These are phyloP conservation scores for Myriosclerotinia curreyana DNA, from an alignment of 2,329 filamentous ascomycete genomes.

Conservation along the genomic window DNA sequence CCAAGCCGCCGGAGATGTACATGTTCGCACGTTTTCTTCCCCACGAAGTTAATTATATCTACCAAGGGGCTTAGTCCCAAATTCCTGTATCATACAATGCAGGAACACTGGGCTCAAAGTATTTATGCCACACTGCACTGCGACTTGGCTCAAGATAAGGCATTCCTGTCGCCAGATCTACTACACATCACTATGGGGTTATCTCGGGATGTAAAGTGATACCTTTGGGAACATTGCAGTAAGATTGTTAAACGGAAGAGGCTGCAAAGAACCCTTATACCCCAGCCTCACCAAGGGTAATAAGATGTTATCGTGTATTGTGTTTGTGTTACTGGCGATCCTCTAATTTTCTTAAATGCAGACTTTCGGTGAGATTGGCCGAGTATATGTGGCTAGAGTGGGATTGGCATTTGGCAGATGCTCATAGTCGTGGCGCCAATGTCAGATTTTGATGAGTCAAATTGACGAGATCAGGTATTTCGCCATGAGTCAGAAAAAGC, in stretches of 20 bases:
- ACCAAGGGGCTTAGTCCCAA: background rate
- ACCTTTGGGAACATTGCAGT: background rate
- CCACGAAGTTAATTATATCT: background rate
- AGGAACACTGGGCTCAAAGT: background rate
- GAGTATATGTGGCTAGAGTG: background rate
- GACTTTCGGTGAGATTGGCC: background rate
- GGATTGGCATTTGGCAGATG: background rate
- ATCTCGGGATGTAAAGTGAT: background rate
- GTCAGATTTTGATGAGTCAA: slow-evolving; percentile 5
- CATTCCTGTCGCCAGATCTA: background rate
- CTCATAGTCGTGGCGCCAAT: background rate
- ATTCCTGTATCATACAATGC: background rate
- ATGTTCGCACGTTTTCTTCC: slow-evolving; percentile 5
- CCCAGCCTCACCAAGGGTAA: background rate
- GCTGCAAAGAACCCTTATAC: background rate
- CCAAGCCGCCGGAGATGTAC: background rate
- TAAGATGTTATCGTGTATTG: background rate
- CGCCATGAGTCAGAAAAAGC: background rate
- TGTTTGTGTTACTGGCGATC: background rate
- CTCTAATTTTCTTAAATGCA: background rate
- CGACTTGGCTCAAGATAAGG: slow-evolving; percentile 1
- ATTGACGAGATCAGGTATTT: background rate
- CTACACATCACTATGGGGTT: background rate
- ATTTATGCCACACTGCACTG: background rate
- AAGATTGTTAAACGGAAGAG: background rate